Evolutionary conservation across 1,139 yeast species (phyloP), one percentile per base, ranked within the genome.

Genomic region (Saccharomyces pastorianus): DNA sequence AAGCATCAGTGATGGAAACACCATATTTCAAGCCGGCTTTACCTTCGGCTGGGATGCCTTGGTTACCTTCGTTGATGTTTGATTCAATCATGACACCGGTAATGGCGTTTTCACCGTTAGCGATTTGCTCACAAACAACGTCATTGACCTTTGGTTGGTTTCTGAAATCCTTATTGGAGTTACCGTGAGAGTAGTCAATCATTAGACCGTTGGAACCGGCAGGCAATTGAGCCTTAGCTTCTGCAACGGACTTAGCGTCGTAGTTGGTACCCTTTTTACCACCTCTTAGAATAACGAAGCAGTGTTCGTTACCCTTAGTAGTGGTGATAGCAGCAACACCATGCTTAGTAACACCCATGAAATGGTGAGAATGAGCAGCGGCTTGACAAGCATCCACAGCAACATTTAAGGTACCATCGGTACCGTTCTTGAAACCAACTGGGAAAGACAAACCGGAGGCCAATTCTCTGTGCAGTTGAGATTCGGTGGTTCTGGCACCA

Each of bases 401-500:
- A 59, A 93, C 98, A 56, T 84, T 89, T 60, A 91, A 76, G 55
- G 95, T 81, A 68, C 99, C 99, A 71, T 93, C 99, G 51, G 99
- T 93, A 70, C 98, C 98, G 71, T 93, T 93, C 76, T 93, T 93
- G 85, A 93, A 93, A 54, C 99, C 99, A 58, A 93, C 85, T 56
- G 99, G 99, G 91, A 93, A 93, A 9, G 96, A 87, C 61, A 93
- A 79, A 51, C 98, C 99, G 4, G 97, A 89, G 23, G 98, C 95
- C 65, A 93, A 80, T 75, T 93, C 99, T 74, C 99, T 85, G 76
- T 93, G 99, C 60, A 93, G 81, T 74, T 93, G 99, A 51, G 97
- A 89, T 77, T 93, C 99, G 53, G 99, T 93, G 58, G 99, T 93
- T 78, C 99, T 84, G 54, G 99, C 99, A 68, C 99, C 99, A 74